Base-by-base conservation (phyloP, 495 filamentous ascomycete genomes). In the Neurospora sp. region DNA sequence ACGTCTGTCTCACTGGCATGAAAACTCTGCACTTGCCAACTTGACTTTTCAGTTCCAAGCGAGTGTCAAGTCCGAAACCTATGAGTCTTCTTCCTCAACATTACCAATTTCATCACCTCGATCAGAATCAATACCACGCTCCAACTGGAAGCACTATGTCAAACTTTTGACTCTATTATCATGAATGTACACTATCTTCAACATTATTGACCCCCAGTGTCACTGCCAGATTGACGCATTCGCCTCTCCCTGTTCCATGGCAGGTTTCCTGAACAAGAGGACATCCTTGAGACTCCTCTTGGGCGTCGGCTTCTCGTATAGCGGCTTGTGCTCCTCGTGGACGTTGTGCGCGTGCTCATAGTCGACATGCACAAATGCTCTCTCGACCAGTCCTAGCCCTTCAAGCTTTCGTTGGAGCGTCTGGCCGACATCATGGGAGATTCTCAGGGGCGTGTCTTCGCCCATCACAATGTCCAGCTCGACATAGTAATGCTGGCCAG, bases 391-490 rank as follows among this genome's bases (percentile, higher is more conserved):
- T 10, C 81, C 75, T 27, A 87, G 77, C 10, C 84, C 85, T 80
- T 88, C 86, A 40, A 88, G 81, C 73, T 89, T 89, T 12, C 85
- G 77, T 74, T 88, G 87, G 22, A 88, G 76, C 6, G 79, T 79
- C 71, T 88, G 85, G 40, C 81, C 84, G 40, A 88, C 84, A 73
- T 88, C 87, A 74, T 89, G 87, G 22, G 85, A 84, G 22, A 86
- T 76, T 68, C 82, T 86, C 7, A 88, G 77, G 3, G 82, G 83
- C 27, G 82, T 76, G 14, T 82, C 80, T 70, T 84, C 83, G 72
- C 86, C 83, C 86, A 88, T 88, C 59, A 89, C 83, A 70, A 88
- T 83, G 75, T 88, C 87, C 35, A 89, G 83, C 74, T 89, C 87
- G 41, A 88, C 86, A 74, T 87, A 88, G 73, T 86, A 87, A 38